Percentiles rank a stretch among this genome's conserved stretches.
phyloP scores from a whole-genome alignment of 1,284 basidiomycete genomes.

The Filobasidium uniguttulatum region DNA sequence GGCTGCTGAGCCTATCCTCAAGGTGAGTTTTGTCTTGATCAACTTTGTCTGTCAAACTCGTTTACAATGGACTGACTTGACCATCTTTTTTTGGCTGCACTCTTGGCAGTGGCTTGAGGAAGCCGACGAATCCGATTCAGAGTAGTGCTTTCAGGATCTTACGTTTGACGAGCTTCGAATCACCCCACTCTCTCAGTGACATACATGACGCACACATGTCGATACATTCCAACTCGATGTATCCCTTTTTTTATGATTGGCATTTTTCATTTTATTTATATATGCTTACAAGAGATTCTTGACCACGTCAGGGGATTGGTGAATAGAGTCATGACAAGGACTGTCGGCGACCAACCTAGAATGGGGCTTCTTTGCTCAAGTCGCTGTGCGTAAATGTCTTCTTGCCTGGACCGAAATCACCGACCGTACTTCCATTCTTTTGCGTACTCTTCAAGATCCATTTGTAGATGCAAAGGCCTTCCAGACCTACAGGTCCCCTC shows the following conservation, averaged over 20 bases:
- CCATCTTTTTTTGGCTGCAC: conserved; percentile 2
- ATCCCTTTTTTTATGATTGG: too few species aligned
- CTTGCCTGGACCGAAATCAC: conserved; percentile 58
- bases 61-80: not conserved
- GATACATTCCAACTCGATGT: too few species aligned
- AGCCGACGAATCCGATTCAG: conserved; percentile 30
- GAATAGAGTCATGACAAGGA: too few species aligned
- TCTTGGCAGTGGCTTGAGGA: conserved; percentile 29
- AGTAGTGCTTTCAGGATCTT: too few species aligned
- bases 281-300: too few species aligned
- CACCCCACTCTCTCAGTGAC: too few species aligned
- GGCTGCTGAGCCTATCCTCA: conserved; percentile 88
- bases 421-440: conserved; percentile 59
- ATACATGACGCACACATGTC: too few species aligned
- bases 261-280: too few species aligned
- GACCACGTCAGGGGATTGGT: too few species aligned
- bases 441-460: conserved; percentile 69
- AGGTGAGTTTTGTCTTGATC: conserved; percentile 21
- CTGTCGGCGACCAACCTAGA: too few species aligned
- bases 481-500: conserved; percentile 87
- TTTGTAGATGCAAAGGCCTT: conserved; percentile 90
- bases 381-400: conserved; percentile 59
- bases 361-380: conserved; percentile 25
- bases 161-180: too few species aligned
- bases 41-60: not conserved